A percentile compares a stretch with the other conserved stretches of the same genome.
These are phyloP conservation scores for Acer negundo DNA, from an alignment of 345 rosid species.

Conservation along the genomic window DNA sequence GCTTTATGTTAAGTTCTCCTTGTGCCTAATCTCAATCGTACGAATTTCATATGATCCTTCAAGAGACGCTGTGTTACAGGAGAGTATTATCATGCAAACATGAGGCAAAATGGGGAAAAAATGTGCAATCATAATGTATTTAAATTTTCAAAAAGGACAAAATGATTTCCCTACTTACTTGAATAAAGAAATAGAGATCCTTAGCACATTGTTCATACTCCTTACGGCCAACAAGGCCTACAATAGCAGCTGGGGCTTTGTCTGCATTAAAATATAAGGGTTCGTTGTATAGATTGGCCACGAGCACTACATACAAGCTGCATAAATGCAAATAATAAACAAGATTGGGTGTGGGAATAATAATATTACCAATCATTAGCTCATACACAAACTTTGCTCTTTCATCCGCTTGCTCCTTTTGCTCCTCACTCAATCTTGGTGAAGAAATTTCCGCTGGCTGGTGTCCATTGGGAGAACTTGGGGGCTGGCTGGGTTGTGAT, in stretches of 20 bases:
- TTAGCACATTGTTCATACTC: constrained; percentile 90
- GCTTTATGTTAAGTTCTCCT: too few relatives aligned
- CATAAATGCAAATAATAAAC: constrained; percentile 9
- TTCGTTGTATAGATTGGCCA: not conserved
- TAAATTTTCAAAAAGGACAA: not conserved
- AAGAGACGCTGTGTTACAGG: too few relatives aligned
- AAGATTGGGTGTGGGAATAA: not conserved
- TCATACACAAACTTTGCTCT: constrained; percentile 89
- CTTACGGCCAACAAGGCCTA: constrained; percentile 83
- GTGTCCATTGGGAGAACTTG: constrained; percentile 30
- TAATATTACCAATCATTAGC: constrained; percentile 78
- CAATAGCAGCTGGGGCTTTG: constrained; percentile 81
- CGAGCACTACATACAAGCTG: not conserved
- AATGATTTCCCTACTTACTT: constrained; percentile 47
- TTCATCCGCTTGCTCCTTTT: constrained; percentile 71
- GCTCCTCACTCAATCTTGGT: constrained; percentile 53
- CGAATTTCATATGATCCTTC: too few relatives aligned
- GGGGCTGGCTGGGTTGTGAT: constrained; percentile 37
- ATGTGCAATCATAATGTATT: too few relatives aligned
- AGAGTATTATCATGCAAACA: too few relatives aligned
- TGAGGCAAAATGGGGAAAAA: too few relatives aligned
- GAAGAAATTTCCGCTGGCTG: constrained; percentile 44
- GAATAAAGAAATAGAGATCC: constrained; percentile 93
- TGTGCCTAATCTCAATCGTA: too few relatives aligned
- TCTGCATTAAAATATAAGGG: constrained; percentile 43